Evolutionary conservation across 225 moss, liverwort and hornwort genomes (phyloP).

Genomic region (Physcomitrellopsis africana): DNA sequence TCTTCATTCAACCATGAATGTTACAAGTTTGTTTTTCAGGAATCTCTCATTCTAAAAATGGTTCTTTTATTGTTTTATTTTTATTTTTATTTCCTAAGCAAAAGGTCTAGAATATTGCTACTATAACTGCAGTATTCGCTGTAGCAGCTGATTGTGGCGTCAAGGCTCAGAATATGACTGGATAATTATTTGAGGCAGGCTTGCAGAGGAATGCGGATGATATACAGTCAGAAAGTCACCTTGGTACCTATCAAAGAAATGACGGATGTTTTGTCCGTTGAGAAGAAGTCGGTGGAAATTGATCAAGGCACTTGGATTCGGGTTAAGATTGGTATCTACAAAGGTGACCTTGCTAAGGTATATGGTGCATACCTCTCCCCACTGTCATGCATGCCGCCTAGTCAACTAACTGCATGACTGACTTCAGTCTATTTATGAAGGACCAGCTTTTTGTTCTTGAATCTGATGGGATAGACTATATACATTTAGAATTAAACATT

Average conservation of each 20-base stretch:
- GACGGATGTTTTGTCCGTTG: conserved; percentile 90
- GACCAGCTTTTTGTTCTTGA: too few species aligned
- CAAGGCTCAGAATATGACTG: conserved; percentile 22
- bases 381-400: not conserved
- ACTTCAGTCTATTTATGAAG: too few species aligned
- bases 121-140: conserved; percentile 14
- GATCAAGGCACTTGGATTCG: conserved; percentile 94
- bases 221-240: conserved; percentile 76
- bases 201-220: conserved; percentile 91
- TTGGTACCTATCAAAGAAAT: conserved; percentile 97
- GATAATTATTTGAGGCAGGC: conserved; percentile 56
- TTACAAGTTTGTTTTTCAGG: not conserved
- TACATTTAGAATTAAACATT: conserved; percentile 1
- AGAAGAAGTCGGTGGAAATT: conserved; percentile 95
- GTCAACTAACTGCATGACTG: too few species aligned
- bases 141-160: conserved; percentile 27
- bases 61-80: not conserved
- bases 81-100: not conserved
- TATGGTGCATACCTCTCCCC: not conserved
- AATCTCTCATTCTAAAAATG: not conserved
- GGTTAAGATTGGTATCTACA: conserved; percentile 87
- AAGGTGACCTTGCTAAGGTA: conserved; percentile 97
- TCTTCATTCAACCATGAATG: not conserved
- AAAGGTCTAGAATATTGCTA: not conserved
- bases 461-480: conserved; percentile 6